Evolutionary conservation across 306 rosid species (phyloP).

Genomic region (Castanea mollissima): DNA sequence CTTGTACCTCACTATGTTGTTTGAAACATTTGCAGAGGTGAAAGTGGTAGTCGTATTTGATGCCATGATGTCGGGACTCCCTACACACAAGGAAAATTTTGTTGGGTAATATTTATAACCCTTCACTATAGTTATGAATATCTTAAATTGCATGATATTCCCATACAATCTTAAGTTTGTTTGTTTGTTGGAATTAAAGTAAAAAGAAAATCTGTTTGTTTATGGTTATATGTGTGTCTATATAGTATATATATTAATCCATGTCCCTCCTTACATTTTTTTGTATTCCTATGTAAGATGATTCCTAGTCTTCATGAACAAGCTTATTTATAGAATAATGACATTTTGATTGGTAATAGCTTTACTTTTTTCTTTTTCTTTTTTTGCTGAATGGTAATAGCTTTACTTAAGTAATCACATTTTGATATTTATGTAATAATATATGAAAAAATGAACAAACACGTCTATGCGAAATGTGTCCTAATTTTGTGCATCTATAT

Average conservation of each 20-base stretch:
- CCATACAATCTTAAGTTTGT: neutral
- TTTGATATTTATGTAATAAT: neutral
- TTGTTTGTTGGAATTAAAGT: neutral
- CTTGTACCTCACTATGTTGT: slow-evolving; percentile 7
- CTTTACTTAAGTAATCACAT: neutral
- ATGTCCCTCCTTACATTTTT: neutral
- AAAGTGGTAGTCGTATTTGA: slow-evolving; percentile 89
- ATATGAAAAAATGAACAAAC: neutral
- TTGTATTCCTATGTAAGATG: neutral
- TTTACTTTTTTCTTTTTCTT: neutral
- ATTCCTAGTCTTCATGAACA: neutral
- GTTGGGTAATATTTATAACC: slow-evolving; percentile 57
- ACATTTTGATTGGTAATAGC: neutral
- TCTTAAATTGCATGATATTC: neutral
- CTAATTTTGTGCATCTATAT: no score
- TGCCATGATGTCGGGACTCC: slow-evolving; percentile 93
- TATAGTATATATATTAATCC: neutral
- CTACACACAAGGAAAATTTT: slow-evolving; percentile 70
- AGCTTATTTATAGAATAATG: neutral
- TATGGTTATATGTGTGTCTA: neutral
- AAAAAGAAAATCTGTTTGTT: neutral
- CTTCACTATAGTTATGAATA: neutral
- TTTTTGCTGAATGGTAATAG: neutral
- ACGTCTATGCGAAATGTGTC: neutral
- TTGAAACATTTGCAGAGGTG: slow-evolving; percentile 59